phyloP scores from a whole-genome alignment of 768 basidiomycete species.

The Cytidiella melzeri region DNA sequence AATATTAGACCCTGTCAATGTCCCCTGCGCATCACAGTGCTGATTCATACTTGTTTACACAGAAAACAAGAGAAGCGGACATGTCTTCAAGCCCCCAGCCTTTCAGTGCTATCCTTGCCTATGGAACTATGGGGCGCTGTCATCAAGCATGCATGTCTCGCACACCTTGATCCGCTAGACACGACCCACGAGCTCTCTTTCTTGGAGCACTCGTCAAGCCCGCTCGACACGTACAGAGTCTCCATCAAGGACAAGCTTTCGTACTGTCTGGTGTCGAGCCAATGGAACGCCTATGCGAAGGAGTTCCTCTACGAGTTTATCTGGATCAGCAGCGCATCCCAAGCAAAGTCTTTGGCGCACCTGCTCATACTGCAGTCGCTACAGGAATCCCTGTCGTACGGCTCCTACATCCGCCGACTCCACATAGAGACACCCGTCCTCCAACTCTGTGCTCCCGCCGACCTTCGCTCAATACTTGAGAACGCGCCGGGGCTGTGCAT shows the following conservation, averaged over 20 bases:
- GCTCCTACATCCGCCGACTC: constrained; percentile 51
- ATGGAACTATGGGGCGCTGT: constrained; percentile 64
- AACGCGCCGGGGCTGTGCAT: constrained; percentile 52
- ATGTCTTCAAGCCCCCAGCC: not conserved
- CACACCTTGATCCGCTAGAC: constrained; percentile 39
- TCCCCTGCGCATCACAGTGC: too few species aligned
- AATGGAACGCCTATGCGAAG: constrained; percentile 49
- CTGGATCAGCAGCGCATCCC: constrained; percentile 54
- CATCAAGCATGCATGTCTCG: constrained; percentile 48
- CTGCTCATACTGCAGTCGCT: constrained; percentile 40
- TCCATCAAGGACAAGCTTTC: constrained; percentile 44
- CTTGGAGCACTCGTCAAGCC: constrained; percentile 37
- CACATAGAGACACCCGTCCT: constrained; percentile 66
- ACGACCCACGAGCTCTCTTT: constrained; percentile 52
- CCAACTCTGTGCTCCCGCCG: constrained; percentile 58
- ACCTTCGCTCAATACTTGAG: constrained; percentile 64
- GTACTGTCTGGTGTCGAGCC: constrained; percentile 47
- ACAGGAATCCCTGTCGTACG: constrained; percentile 27
- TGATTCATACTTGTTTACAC: too few species aligned
- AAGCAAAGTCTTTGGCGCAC: constrained; percentile 42
- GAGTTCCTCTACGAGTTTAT: constrained; percentile 61
- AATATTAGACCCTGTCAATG: too few species aligned
- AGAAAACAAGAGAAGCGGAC: not conserved
- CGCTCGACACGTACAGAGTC: constrained; percentile 37
- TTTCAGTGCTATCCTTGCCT: constrained; percentile 38